These are phyloP conservation scores for Petunia hybrid DNA, from an alignment of 305 asterid genomes.

Conservation along the genomic window DNA sequence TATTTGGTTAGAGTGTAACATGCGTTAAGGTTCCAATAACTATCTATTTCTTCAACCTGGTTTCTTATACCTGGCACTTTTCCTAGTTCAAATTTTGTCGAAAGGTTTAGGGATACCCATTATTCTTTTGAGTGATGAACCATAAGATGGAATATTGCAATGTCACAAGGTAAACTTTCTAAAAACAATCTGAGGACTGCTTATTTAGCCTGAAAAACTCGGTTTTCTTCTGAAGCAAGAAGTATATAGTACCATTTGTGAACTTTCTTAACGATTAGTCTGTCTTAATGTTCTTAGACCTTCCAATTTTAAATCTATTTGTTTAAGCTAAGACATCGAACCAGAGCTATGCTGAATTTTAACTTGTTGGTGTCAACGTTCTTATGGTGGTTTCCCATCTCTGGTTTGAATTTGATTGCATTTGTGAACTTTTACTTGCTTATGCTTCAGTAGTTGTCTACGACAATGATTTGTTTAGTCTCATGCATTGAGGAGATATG, in stretches of 20 bases:
- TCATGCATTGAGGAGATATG: not conserved
- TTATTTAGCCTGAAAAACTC: not conserved
- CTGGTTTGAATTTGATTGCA: conserved; percentile 9
- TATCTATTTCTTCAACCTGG: not conserved
- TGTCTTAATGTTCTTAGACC: not conserved
- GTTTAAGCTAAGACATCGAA: not conserved
- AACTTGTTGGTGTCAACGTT: not conserved
- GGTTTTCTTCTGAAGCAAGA: conserved; percentile 10
- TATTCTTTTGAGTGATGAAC: not conserved
- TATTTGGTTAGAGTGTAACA: conserved; percentile 21
- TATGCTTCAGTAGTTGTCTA: not conserved
- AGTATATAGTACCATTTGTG: conserved; percentile 2
- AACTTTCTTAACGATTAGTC: conserved; percentile 1
- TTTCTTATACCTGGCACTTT: conserved; percentile 1
- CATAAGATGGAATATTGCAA: conserved; percentile 7
- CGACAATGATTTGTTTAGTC: not conserved
- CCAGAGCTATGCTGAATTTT: not conserved
- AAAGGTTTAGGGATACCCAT: conserved; percentile 21
- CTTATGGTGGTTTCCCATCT: conserved; percentile 15
- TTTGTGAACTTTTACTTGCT: conserved; percentile 15
- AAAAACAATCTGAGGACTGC: not conserved
- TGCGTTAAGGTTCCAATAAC: conserved; percentile 22
- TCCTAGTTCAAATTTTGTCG: conserved; percentile 21
- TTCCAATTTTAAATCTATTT: not conserved
- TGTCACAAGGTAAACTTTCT: not conserved